Evolutionary conservation across 148 eudicot species (phyloP).

Genomic region (Chenopodium quinoa): DNA sequence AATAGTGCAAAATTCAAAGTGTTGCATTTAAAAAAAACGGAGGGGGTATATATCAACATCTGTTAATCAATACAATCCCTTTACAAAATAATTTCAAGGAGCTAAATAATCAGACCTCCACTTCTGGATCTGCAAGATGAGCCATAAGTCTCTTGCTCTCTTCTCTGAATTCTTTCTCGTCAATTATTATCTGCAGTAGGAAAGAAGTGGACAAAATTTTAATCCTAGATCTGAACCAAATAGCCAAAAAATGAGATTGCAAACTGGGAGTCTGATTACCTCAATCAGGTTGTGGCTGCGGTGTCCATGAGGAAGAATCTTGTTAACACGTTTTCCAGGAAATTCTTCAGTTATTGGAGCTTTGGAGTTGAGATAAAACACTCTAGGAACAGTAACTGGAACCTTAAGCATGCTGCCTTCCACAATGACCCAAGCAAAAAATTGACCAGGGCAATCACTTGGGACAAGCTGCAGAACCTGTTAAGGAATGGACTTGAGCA

Average conservation of each 20-base stretch:
- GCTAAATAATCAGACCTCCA: conserved; percentile 60
- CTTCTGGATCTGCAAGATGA: conserved; percentile 97
- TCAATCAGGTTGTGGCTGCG: conserved; percentile 75
- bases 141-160: conserved; percentile 86
- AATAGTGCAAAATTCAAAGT: too few relatives aligned
- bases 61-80: too few relatives aligned
- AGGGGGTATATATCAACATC: too few relatives aligned
- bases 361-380: conserved; percentile 88
- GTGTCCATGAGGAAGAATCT: conserved; percentile 92
- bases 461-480: conserved; percentile 89
- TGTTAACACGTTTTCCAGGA: conserved; percentile 91
- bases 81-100: too few relatives aligned
- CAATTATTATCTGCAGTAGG: conserved; percentile 55
- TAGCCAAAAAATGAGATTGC: conserved; percentile 8
- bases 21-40: too few relatives aligned
- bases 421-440: conserved; percentile 81
- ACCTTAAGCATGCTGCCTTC: conserved; percentile 78
- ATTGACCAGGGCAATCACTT: conserved; percentile 61
- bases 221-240: neutral
- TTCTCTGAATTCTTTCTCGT: conserved; percentile 68
- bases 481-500: conserved; percentile 6
- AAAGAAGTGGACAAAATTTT: conserved; percentile 5
- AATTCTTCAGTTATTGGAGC: conserved; percentile 88
- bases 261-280: conserved; percentile 42
- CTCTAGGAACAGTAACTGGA: conserved; percentile 73